These are phyloP conservation scores for Anthracocystis setariae DNA, from an alignment of 1,284 basidiomycete genomes.

Conservation along the genomic window DNA sequence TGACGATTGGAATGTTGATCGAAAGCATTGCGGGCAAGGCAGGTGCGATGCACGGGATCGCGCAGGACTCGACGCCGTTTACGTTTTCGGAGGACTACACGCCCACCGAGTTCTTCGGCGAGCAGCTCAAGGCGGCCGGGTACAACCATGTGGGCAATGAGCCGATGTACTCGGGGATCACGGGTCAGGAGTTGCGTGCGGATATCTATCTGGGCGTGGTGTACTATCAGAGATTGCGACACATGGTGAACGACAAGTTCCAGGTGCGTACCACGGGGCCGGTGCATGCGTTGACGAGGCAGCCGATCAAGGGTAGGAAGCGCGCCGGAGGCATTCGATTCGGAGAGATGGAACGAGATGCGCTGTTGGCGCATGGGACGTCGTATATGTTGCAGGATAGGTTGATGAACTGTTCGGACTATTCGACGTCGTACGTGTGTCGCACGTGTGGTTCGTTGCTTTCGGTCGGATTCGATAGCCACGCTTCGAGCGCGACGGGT, in stretches of 20 bases:
- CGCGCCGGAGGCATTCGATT: slow-evolving; percentile 98
- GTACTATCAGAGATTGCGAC: slow-evolving; percentile 96
- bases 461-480: slow-evolving; percentile 74
- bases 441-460: slow-evolving; percentile 93
- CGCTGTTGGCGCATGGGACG: slow-evolving; percentile 96
- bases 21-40: slow-evolving; percentile 99
- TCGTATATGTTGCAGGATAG: slow-evolving; percentile 97
- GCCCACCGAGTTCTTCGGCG: slow-evolving; percentile 95
- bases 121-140: slow-evolving; percentile 90
- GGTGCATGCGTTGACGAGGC: slow-evolving; percentile 92
- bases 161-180: slow-evolving; percentile 99
- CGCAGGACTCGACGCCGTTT: slow-evolving; percentile 90
- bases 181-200: slow-evolving; percentile 95
- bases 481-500: slow-evolving; percentile 4
- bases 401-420: slow-evolving; percentile 99
- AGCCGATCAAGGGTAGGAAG: slow-evolving; percentile 99
- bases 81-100: slow-evolving; percentile 92
- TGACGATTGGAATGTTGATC: slow-evolving; percentile 99
- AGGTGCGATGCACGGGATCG: slow-evolving; percentile 96
- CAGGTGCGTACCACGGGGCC: slow-evolving; percentile 98
- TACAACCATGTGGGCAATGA: slow-evolving; percentile 99
- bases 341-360: slow-evolving; percentile 99
- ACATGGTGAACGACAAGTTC: slow-evolving; percentile 99
- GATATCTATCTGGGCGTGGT: slow-evolving; percentile 99
- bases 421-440: slow-evolving; percentile 98